These are phyloP conservation scores for Diospyros kaki DNA, from an alignment of 148 eudicot genomes.

Conservation along the genomic window DNA sequence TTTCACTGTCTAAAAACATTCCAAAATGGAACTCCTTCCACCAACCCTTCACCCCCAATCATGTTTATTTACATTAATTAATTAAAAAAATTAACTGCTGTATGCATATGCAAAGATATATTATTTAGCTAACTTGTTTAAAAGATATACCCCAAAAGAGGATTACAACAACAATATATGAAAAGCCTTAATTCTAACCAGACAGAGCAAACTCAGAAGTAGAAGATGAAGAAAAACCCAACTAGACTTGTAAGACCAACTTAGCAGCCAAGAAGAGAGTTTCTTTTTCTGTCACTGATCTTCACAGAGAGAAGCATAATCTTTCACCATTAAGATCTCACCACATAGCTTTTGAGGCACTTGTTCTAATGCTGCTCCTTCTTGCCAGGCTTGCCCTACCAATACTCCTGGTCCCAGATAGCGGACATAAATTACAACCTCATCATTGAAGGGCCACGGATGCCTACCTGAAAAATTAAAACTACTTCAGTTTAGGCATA, in stretches of 20 bases:
- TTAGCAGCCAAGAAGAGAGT: background rate
- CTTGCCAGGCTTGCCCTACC: conserved; percentile 88
- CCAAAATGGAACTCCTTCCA: no score
- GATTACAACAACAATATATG: no score
- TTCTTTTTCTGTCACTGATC: background rate
- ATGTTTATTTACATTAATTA: no score
- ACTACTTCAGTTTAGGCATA: conserved; percentile 2
- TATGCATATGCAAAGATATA: no score
- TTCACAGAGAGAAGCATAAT: conserved; percentile 22
- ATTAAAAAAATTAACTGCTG: no score
- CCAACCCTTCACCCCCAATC: no score
- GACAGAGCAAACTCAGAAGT: no score
- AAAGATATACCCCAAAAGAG: no score
- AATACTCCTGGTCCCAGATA: conserved; percentile 79
- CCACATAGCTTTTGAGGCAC: conserved; percentile 65
- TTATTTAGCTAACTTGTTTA: no score
- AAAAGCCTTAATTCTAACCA: no score
- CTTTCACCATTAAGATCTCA: conserved; percentile 74
- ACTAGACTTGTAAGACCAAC: background rate
- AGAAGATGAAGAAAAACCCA: no score
- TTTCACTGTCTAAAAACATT: no score
- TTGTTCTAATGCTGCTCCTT: conserved; percentile 64
- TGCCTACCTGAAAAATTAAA: conserved; percentile 48
- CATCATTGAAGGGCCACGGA: conserved; percentile 77
- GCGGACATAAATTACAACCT: conserved; percentile 67